Conservation (phyloP, 225 moss, liverwort and hornwort species). For the Anthoceros angustus region DNA sequence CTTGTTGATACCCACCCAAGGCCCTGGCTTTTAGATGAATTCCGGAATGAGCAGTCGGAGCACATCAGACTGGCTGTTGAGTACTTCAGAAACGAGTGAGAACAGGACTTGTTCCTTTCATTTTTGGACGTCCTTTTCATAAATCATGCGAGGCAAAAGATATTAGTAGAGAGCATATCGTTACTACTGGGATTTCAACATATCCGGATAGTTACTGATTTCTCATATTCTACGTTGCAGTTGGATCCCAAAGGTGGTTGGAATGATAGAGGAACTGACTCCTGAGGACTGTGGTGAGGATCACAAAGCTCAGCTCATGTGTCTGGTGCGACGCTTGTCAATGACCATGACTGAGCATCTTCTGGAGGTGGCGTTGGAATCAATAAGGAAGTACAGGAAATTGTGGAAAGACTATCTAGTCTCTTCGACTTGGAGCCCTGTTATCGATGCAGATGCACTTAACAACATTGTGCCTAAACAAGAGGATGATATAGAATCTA, state of each 20-base stretch:
- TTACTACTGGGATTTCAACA: no score
- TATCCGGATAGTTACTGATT: no score
- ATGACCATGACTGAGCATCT: slow-evolving; percentile 69
- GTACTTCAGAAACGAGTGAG: slow-evolving; percentile 44
- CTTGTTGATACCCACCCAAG: slow-evolving; percentile 31
- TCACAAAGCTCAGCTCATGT: slow-evolving; percentile 22
- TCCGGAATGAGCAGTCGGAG: slow-evolving; percentile 39
- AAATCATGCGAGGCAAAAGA: slow-evolving; percentile 10
- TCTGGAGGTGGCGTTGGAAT: slow-evolving; percentile 44
- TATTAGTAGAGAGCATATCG: no score
- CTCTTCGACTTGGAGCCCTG: slow-evolving; percentile 3
- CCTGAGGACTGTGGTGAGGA: slow-evolving; percentile 15
- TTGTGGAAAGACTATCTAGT: slow-evolving; percentile 49
- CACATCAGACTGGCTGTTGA: slow-evolving; percentile 28
- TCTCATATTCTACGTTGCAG: slow-evolving; percentile 10
- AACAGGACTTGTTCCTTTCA: neutral
- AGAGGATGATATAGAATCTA: slow-evolving; percentile 11
- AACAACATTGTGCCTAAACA: neutral
- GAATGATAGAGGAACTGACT: slow-evolving; percentile 33
- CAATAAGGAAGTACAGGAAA: slow-evolving; percentile 31
- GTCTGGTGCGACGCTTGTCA: slow-evolving; percentile 50
- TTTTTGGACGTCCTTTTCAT: slow-evolving; percentile 5
- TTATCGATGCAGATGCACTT: slow-evolving; percentile 9
- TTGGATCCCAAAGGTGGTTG: slow-evolving; percentile 39
- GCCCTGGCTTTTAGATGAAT: slow-evolving; percentile 40